Evolutionary conservation across 1,284 basidiomycete genomes (phyloP).

Genomic region (Neonothopanus nambi): DNA sequence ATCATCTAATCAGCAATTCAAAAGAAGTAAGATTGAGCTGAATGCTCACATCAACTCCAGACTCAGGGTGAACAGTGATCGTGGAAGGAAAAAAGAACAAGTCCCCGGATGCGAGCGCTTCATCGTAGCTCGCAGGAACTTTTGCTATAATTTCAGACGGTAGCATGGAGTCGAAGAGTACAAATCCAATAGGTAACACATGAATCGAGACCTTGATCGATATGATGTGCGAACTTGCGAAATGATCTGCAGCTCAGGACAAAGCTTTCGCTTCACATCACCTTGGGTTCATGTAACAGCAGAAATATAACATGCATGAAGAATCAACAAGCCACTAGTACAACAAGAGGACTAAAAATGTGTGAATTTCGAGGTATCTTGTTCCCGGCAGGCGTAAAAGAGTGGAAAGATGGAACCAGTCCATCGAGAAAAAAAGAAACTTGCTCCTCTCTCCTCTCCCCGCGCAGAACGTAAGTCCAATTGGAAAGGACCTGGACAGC

Average conservation of each 20-base stretch:
- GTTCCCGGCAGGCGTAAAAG: conserved; percentile 5
- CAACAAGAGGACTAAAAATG: neutral
- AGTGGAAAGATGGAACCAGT: conserved; percentile 14
- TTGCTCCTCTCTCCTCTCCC: conserved; percentile 19
- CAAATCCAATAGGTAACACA: neutral
- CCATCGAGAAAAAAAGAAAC: conserved; percentile 21
- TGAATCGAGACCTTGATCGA: neutral
- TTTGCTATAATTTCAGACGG: conserved; percentile 58
- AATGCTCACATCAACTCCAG: conserved; percentile 58
- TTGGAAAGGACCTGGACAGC: conserved; percentile 11
- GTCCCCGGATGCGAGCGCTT: conserved; percentile 66
- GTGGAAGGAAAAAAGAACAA: conserved; percentile 78
- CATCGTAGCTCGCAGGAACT: conserved; percentile 59
- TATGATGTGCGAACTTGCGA: neutral
- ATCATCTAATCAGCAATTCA: neutral
- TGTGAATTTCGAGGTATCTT: neutral
- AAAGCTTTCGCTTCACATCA: neutral
- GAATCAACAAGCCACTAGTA: neutral
- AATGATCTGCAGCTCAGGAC: neutral
- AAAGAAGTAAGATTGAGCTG: neutral
- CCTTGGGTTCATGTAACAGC: neutral
- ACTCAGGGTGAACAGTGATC: conserved; percentile 57
- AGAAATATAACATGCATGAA: too few relatives aligned
- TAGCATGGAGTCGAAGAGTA: conserved; percentile 25
- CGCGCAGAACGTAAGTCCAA: conserved; percentile 6